Evolutionary conservation across 352 stramenopile species (phyloP), one percentile per base, ranked within the genome.

Genomic region (Pythium brassicae): DNA sequence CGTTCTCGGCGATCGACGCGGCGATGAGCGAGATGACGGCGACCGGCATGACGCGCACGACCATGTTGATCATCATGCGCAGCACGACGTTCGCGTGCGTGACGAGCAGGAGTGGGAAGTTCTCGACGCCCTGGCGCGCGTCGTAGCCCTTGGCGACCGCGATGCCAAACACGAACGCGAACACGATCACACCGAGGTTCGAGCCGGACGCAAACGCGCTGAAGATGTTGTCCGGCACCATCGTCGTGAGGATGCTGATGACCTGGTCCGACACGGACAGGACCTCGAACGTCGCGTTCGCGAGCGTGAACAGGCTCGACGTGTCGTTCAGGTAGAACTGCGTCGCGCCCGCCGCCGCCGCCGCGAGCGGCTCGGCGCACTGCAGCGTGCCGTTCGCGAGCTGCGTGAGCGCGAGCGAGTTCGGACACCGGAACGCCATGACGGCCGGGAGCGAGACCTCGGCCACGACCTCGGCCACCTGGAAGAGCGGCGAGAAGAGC

Each of bases 171-270:
- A 69, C 69, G 29, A 92, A 62, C 15, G 81, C 79, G 47, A 92
- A 91, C n/a, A 70, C 73, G 48, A 92, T 91, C 39, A 90, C 69
- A 37, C 81, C 86, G 23, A 92, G 65, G 15, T 83, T 85, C 12
- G 77, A 72, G 1, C 65, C 71, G 2, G 63, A 65, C 12, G 74
- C 70, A 35, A 94, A 85, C 0, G 79, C 70, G n/a, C 69, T 60
- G 45, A 89, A 70, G 49, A 92, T 82, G 61, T 94, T 92, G 34
- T 78, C 66, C 14, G 83, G 83, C 55, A 93, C 74, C 34, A 89
- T 64, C 37, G 73, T 62, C 32, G 74, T 72, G 40, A 88, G 49
- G 57, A 90, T 91, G 37, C 59, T 64, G 54, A 92, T 85, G 53
- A 91, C 63, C 59, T 90, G 77, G 59, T 90, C 76, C 8, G 78